Conservation (phyloP, 2,329 filamentous ascomycete genomes). For the Xylaria sp. region DNA sequence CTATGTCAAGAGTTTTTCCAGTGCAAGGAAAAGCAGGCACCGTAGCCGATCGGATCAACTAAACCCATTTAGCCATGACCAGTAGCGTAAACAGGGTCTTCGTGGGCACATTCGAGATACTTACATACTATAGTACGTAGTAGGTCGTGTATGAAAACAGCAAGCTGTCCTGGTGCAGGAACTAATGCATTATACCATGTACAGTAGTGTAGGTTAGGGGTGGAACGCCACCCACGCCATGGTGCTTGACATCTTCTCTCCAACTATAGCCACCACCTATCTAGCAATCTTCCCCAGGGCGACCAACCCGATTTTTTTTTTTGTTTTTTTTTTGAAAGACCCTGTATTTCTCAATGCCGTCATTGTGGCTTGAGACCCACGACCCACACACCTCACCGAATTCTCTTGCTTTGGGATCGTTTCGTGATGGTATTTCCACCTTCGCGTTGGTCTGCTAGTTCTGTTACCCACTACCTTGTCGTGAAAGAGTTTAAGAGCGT, state of each 20-base stretch:
- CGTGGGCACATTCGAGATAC: background rate
- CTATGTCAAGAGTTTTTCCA: background rate
- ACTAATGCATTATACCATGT: background rate
- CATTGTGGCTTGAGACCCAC: conserved; percentile 33
- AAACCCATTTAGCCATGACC: conserved; percentile 6
- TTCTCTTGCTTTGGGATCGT: conserved; percentile 7
- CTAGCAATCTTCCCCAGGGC: conserved; percentile 12
- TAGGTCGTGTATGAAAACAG: background rate
- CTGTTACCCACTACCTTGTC: background rate
- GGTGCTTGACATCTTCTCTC: background rate
- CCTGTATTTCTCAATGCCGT: conserved; percentile 31
- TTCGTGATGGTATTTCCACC: background rate
- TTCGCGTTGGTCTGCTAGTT: background rate
- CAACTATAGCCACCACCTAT: background rate
- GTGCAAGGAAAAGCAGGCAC: background rate
- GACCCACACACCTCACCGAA: conserved; percentile 1
- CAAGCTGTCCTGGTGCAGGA: conserved; percentile 6
- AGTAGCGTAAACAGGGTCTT: background rate
- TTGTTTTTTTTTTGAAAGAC: conserved; percentile 11
- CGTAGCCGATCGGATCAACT: conserved; percentile 2
- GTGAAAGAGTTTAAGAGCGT: background rate
- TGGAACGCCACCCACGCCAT: conserved; percentile 12
- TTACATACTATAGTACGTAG: no score
- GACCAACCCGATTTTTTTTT: conserved; percentile 13
- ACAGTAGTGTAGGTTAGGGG: conserved; percentile 2